Conservation (phyloP, 225 moss, liverwort and hornwort species). For the Physcomitrium patens region DNA sequence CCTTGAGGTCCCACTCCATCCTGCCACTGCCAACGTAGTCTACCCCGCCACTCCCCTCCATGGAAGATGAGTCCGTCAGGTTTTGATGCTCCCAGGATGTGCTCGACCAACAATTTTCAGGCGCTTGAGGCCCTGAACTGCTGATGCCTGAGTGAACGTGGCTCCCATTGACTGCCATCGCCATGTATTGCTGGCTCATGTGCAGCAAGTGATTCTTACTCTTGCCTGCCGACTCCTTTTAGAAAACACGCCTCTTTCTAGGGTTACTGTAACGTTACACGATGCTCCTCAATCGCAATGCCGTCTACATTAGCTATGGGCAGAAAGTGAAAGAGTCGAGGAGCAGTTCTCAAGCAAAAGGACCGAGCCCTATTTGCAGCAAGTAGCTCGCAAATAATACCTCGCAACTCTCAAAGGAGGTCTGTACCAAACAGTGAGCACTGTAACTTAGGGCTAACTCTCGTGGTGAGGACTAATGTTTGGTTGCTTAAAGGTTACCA, state of each 20-base stretch:
- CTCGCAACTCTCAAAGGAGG: too few relatives aligned
- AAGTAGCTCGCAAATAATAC: too few relatives aligned
- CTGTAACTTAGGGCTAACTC: too few relatives aligned
- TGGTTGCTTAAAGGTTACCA: too few relatives aligned
- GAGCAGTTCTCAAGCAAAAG: not conserved
- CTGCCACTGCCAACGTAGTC: too few relatives aligned
- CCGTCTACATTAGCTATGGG: not conserved
- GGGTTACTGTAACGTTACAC: not conserved
- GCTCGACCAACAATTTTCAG: slow-evolving; percentile 50
- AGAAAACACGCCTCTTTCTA: not conserved
- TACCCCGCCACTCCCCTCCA: too few relatives aligned
- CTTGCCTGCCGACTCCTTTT: too few relatives aligned
- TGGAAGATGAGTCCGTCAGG: slow-evolving; percentile 17
- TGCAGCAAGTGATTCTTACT: not conserved
- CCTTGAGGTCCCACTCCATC: too few relatives aligned
- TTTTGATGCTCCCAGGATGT: slow-evolving; percentile 47
- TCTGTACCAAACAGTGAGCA: too few relatives aligned
- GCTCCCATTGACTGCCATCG: slow-evolving; percentile 52
- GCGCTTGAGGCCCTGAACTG: slow-evolving; percentile 27
- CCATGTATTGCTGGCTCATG: slow-evolving; percentile 41
- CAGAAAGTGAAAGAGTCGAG: not conserved
- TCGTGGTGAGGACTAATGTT: too few relatives aligned
- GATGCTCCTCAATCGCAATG: not conserved
- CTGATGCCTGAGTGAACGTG: slow-evolving; percentile 29
- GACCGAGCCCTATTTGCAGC: too few relatives aligned